These are phyloP conservation scores for Melanopsichium pennsylvanicum DNA, from an alignment of 1,284 basidiomycete species.

Conservation along the genomic window DNA sequence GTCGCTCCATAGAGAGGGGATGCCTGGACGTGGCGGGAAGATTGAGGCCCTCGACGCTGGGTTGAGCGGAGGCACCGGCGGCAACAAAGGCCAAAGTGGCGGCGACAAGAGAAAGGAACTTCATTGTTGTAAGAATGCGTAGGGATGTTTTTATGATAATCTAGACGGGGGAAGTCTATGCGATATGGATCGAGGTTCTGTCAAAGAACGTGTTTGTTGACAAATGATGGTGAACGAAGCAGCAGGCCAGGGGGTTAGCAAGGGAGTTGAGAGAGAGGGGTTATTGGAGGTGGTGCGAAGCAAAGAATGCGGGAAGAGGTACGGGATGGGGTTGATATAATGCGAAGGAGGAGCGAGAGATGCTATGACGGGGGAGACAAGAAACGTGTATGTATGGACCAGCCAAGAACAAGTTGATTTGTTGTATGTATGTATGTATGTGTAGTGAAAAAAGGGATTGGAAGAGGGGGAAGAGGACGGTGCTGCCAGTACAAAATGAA, in stretches of 20 bases:
- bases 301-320: background rate
- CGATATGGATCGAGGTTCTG: slow-evolving; percentile 1
- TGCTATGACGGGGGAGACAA: background rate
- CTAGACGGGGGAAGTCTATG: background rate
- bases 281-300: no score
- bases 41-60: slow-evolving; percentile 19
- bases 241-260: background rate
- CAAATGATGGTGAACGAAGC: slow-evolving; percentile 2
- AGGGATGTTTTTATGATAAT: no score
- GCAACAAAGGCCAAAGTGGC: slow-evolving; percentile 34
- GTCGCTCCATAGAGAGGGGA: slow-evolving; percentile 43
- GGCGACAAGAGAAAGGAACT: slow-evolving; percentile 42
- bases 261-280: no score
- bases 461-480: no score
- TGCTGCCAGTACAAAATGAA: no score
- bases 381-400: slow-evolving; percentile 19
- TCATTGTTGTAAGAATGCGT: slow-evolving; percentile 37
- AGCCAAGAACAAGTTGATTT: no score
- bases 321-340: background rate
- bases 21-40: slow-evolving; percentile 41
- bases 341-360: background rate
- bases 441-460: no score
- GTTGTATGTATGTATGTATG: no score
- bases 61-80: slow-evolving; percentile 24
- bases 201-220: slow-evolving; percentile 14